Base-by-base conservation (phyloP, 768 basidiomycete species). In the Boletus pseudopeckii region DNA sequence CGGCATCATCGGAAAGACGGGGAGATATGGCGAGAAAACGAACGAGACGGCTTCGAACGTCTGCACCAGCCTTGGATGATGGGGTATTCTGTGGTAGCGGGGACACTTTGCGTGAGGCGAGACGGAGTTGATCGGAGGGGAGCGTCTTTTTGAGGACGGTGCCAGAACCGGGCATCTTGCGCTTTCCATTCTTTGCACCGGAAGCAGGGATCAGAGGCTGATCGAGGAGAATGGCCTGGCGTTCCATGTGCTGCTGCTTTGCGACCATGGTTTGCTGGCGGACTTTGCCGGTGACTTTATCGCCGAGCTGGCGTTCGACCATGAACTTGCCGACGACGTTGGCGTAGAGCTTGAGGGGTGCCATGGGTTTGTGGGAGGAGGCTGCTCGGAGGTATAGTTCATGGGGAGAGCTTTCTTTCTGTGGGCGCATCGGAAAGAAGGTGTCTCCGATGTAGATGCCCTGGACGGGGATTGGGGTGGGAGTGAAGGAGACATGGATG, bases 351-450 rank as follows among this genome's bases (percentile, higher is more conserved):
- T 87, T 89, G 59, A 91, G 78, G 2, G 86, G 83, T 0, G 81
- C 80, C 57, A 75, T 80, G 45, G 79, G 82, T 66, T 82, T 85
- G 22, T 77, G 71, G 8, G 78, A 75, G 15, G 80, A 78, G 36
- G 84, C 74, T 13, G 81, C 73, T 15, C 87, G 80, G 20, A 90
- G 77, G 68, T 88, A 92, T 30, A 92, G 76, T 56, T 92, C 90
- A 60, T 90, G 86, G 8, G 78, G 74, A 2, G 75, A 65, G 55
- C 74, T 76, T 67, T 89, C 89, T 51, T 74, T 74, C 51, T 69
- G 67, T 5, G 77, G 68, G 3, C 72, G 74, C 76, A 88, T 80
- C 2, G 85, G 76, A 54, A 82, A 91, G 74, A 81, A 83, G 2
- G 76, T 66, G 24, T 82, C 79, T 7, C 83, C 86, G 50, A 90